phyloP scores from a whole-genome alignment of 2,329 filamentous ascomycete species.

The Pseudonectria buxi region DNA sequence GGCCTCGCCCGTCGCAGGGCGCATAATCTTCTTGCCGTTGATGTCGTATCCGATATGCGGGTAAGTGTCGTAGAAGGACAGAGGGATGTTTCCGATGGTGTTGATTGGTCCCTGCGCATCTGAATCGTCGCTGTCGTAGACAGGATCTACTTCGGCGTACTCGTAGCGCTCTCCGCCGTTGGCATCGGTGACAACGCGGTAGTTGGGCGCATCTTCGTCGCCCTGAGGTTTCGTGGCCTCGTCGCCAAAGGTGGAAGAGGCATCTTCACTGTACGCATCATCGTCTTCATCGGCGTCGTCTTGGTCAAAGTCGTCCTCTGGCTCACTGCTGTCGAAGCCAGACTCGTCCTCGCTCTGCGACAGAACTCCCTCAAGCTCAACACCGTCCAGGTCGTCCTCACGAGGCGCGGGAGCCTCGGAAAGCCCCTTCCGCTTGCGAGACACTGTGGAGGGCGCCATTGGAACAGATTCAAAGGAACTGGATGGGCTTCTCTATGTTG shows the following conservation, averaged over 20 bases:
- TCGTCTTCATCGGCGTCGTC: slow-evolving; percentile 23
- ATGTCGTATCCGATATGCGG: slow-evolving; percentile 99
- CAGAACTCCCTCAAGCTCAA: slow-evolving; percentile 49
- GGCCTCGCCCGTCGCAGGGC: slow-evolving; percentile 87
- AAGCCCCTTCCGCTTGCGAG: slow-evolving; percentile 19
- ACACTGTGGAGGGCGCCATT: slow-evolving; percentile 16
- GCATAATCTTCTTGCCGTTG: slow-evolving; percentile 96
- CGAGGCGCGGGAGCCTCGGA: slow-evolving; percentile 5
- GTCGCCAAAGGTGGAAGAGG: slow-evolving; percentile 31
- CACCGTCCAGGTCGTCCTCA: slow-evolving; percentile 32
- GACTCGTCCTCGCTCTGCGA: slow-evolving; percentile 53
- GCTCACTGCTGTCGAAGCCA: slow-evolving; percentile 38
- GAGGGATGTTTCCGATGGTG: slow-evolving; percentile 90
- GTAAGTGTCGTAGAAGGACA: slow-evolving; percentile 95
- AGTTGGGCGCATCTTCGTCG: slow-evolving; percentile 38
- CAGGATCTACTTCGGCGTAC: slow-evolving; percentile 87
- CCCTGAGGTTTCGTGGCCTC: slow-evolving; percentile 23
- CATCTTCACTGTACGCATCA: slow-evolving; percentile 22
- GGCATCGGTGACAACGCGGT: slow-evolving; percentile 65
- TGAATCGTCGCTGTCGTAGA: slow-evolving; percentile 93
- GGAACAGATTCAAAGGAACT: neutral
- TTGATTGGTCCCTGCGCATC: slow-evolving; percentile 74
- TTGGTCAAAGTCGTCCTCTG: slow-evolving; percentile 35
- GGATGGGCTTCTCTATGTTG: neutral
- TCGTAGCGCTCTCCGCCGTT: slow-evolving; percentile 87